These are phyloP conservation scores for Russula dissimulans DNA, from an alignment of 768 basidiomycete species.

Conservation along the genomic window DNA sequence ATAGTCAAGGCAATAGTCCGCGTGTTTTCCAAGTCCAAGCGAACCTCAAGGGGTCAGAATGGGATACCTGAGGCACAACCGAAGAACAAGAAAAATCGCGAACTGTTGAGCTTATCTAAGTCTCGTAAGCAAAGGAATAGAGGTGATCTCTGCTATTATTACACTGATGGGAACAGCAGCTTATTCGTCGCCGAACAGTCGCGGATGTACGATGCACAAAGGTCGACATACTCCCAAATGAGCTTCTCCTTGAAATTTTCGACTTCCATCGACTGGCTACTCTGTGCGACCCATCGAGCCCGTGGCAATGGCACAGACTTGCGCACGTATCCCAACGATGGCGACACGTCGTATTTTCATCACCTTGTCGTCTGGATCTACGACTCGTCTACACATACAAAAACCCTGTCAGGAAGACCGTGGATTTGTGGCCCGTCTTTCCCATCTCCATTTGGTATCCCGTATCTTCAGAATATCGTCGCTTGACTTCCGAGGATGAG, in stretches of 20 bases:
- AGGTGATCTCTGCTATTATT: neutral
- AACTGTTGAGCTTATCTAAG: neutral
- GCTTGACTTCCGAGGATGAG: neutral
- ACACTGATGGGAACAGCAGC: neutral
- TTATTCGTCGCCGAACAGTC: neutral
- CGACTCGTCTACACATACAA: neutral
- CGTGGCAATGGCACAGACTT: slow-evolving; percentile 6
- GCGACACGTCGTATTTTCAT: neutral
- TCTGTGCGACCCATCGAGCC: neutral
- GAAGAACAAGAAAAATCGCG: neutral
- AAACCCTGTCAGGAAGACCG: neutral
- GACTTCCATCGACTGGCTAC: neutral
- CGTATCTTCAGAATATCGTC: neutral
- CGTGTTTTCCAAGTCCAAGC: neutral
- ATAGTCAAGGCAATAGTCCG: neutral
- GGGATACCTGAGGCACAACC: neutral
- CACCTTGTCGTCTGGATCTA: neutral
- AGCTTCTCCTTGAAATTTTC: neutral
- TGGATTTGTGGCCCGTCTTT: neutral
- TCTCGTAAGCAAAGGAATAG: neutral
- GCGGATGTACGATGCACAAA: neutral
- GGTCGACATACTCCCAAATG: neutral
- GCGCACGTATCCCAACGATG: neutral
- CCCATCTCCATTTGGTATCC: neutral
- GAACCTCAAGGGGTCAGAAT: neutral